phyloP scores from a whole-genome alignment of 331 rosid species.

The Rhamnella rubrinervis region DNA sequence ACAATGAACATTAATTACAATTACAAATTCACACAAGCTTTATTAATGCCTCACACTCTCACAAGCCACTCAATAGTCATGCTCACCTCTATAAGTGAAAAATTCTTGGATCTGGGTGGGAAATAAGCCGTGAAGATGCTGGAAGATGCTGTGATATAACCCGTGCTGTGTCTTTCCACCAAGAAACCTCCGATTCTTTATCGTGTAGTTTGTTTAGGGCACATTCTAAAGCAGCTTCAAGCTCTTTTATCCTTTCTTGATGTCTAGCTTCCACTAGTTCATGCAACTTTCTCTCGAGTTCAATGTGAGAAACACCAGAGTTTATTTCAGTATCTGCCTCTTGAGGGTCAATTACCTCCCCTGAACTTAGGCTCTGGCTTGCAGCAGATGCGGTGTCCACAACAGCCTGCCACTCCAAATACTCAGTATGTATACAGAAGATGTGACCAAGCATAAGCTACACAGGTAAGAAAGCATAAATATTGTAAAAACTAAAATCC shows the following conservation, averaged over 20 bases:
- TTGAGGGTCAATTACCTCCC: conserved; percentile 52
- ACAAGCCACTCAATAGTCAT: conserved; percentile 26
- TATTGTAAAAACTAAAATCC: background rate
- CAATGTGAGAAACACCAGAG: conserved; percentile 63
- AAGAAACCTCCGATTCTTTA: conserved; percentile 62
- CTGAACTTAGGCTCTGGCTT: conserved; percentile 34
- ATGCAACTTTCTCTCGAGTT: conserved; percentile 77
- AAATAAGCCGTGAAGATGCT: conserved; percentile 49
- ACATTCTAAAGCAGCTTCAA: conserved; percentile 67
- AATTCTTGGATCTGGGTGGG: conserved; percentile 39
- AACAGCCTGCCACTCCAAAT: conserved; percentile 35
- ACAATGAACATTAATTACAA: conserved; percentile 1
- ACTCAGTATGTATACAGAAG: background rate
- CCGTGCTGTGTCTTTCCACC: conserved; percentile 79
- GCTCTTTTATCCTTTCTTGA: conserved; percentile 65
- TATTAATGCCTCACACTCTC: conserved; percentile 10
- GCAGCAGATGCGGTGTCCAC: conserved; percentile 29
- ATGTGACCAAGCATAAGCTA: background rate
- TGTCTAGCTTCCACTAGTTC: conserved; percentile 72
- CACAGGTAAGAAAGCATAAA: background rate
- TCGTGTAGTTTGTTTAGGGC: conserved; percentile 50
- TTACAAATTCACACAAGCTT: conserved; percentile 11
- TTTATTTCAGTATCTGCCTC: conserved; percentile 42
- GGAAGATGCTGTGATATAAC: conserved; percentile 49
- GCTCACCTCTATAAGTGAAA: conserved; percentile 34